A percentile compares a stretch with the other conserved stretches of the same genome.
These are phyloP conservation scores for Yueomyces sp. DNA, from an alignment of 805 yeast species.

Conservation along the genomic window DNA sequence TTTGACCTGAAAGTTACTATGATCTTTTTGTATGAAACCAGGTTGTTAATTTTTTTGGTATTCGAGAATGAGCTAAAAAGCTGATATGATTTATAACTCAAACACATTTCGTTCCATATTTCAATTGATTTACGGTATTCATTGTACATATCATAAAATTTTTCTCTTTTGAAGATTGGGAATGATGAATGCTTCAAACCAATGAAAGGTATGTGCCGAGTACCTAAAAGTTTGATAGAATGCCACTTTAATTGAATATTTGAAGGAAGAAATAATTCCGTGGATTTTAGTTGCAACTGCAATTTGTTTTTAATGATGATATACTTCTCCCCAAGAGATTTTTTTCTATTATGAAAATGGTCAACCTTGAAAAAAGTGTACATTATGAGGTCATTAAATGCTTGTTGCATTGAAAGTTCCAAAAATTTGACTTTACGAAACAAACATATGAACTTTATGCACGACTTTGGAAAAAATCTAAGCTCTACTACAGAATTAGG, in stretches of 20 bases:
- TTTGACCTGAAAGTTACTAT: slow-evolving; percentile 33
- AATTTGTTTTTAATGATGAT: too few species aligned
- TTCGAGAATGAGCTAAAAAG: neutral
- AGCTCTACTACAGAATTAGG: slow-evolving; percentile 44
- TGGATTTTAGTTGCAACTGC: neutral
- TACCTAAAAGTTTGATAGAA: too few species aligned
- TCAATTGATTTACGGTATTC: slow-evolving; percentile 1
- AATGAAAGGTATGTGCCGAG: neutral
- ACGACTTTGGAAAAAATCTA: slow-evolving; percentile 43
- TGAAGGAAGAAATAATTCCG: neutral
- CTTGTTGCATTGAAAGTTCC: slow-evolving; percentile 7
- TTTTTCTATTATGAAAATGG: neutral
- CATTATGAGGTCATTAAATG: slow-evolving; percentile 30
- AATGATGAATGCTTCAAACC: neutral
- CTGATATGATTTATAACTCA: neutral
- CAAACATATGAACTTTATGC: slow-evolving; percentile 20
- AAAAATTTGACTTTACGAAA: slow-evolving; percentile 20
- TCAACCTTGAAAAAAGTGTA: slow-evolving; percentile 18
- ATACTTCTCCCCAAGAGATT: neutral
- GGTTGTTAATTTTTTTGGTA: neutral
- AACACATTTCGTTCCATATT: slow-evolving; percentile 2
- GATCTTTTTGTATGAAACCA: neutral
- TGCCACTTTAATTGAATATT: too few species aligned
- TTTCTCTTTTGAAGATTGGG: slow-evolving; percentile 3
- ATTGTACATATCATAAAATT: neutral